Conservation (phyloP, 495 filamentous ascomycete genomes). For the Annulohypoxylon stygium region DNA sequence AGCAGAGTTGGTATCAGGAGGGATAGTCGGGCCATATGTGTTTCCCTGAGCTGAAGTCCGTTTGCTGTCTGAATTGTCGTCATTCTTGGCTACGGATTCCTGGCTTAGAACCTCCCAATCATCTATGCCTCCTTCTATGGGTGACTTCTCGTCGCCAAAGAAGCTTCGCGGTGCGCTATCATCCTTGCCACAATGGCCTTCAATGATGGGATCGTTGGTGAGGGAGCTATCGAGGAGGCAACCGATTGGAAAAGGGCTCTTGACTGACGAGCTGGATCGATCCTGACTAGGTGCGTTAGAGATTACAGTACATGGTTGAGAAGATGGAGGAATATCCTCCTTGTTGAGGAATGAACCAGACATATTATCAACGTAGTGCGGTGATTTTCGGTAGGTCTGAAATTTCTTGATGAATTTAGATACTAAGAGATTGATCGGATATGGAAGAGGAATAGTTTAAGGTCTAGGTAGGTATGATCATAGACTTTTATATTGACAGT, state of each 20-base stretch:
- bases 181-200: background rate
- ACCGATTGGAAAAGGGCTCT: background rate
- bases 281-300: background rate
- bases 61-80: background rate
- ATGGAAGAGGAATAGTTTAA: background rate
- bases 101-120: conserved; percentile 9
- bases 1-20: background rate
- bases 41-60: background rate
- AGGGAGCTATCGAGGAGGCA: no score
- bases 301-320: background rate
- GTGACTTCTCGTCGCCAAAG: background rate
- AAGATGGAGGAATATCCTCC: background rate
- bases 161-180: background rate
- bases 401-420: background rate
- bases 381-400: background rate
- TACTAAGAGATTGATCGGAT: background rate
- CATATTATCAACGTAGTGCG: background rate
- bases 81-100: no score
- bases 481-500: background rate
- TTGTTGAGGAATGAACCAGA: background rate
- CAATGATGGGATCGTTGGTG: no score
- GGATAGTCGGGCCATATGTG: background rate
- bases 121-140: background rate
- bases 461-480: background rate
- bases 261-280: background rate